Percentiles rank a stretch among this genome's conserved stretches.
Conservation (phyloP, 805 yeast species). For the Brettanomyces nanus region DNA sequence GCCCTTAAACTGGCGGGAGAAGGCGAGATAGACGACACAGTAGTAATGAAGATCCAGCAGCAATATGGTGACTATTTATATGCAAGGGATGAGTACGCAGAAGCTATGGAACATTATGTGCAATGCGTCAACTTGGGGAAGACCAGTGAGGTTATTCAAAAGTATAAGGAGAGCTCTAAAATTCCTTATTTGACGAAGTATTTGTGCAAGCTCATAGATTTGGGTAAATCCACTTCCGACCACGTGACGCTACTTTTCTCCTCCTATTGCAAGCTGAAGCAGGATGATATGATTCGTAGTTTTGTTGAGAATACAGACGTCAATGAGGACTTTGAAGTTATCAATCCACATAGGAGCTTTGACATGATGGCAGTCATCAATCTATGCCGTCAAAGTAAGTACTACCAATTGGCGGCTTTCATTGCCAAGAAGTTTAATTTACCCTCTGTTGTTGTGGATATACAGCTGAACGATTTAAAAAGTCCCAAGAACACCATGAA, state of each 20-base stretch:
- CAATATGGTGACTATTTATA: conserved; percentile 69
- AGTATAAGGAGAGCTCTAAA: conserved; percentile 70
- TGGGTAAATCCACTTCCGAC: conserved; percentile 56
- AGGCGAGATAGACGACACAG: conserved; percentile 18
- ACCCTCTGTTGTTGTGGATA: conserved; percentile 67
- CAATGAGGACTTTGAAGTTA: conserved; percentile 28
- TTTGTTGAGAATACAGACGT: conserved; percentile 41
- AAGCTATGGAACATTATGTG: conserved; percentile 71
- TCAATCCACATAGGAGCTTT: conserved; percentile 35
- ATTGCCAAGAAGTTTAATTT: conserved; percentile 67
- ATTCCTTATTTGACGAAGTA: conserved; percentile 57
- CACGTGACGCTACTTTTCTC: conserved; percentile 76
- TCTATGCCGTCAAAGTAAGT: conserved; percentile 66
- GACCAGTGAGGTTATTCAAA: conserved; percentile 70
- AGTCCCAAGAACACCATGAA: conserved; percentile 53
- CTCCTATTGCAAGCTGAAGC: conserved; percentile 70
- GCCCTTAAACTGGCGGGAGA: conserved; percentile 60
- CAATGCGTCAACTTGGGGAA: conserved; percentile 38
- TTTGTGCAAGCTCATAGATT: conserved; percentile 49
- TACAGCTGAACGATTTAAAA: conserved; percentile 57
- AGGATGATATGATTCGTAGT: conserved; percentile 43
- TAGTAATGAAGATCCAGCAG: conserved; percentile 35
- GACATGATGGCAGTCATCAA: conserved; percentile 62
- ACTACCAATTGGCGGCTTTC: conserved; percentile 55
- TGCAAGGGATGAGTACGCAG: conserved; percentile 53